Evolutionary conservation across 78 protist species (phyloP), one percentile per base, ranked within the genome.

Genomic region (Neovahlkampfia damariscottae): DNA sequence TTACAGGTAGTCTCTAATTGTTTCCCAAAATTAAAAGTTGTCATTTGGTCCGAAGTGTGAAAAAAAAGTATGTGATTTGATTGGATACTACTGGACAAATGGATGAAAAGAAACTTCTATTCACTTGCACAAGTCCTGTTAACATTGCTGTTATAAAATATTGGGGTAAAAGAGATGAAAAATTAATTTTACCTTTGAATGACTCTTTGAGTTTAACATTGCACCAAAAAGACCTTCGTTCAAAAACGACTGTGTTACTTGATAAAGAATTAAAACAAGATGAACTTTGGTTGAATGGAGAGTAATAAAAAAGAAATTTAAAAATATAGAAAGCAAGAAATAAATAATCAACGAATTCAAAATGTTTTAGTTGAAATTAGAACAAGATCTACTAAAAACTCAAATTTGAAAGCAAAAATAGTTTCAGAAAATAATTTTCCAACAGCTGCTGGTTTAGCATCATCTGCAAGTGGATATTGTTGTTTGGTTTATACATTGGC

Each of bases 371-470:
- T 36, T 8, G 73, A 37, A 2, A 71, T 40, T 36, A 40, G 77
- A 38, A 1, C 5, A 8, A 38, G 70, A 31, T 8, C 32, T 59
- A 9, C 32, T 0, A 70, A 0, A 5, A 2, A 28, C 35, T 3
- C 34, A 29, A 27, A n/a, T 40, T n/a, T n/a, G n/a, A 0, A 40
- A 19, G 81, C 89, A 40, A 87, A 84, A 67, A 86, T 96, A 40
- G 79, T 40, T 31, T 87, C 96, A 31, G 68, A 30, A 32, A 97
- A 97, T 84, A 86, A 86, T 86, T 96, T 95, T 79, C 99, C 98
- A 50, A 96, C 98, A 9, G 98, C 99, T 3, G 99, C 99, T 6
- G 99, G 99, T 7, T 84, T 97, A 19, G 99, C 99, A 1, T 94
- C 98, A 30, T 91, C 96, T 0, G 98, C 99, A 9, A 83, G 95